Evolutionary conservation across 495 filamentous ascomycete species (phyloP).

Genomic region (Cudoniella acicularis): DNA sequence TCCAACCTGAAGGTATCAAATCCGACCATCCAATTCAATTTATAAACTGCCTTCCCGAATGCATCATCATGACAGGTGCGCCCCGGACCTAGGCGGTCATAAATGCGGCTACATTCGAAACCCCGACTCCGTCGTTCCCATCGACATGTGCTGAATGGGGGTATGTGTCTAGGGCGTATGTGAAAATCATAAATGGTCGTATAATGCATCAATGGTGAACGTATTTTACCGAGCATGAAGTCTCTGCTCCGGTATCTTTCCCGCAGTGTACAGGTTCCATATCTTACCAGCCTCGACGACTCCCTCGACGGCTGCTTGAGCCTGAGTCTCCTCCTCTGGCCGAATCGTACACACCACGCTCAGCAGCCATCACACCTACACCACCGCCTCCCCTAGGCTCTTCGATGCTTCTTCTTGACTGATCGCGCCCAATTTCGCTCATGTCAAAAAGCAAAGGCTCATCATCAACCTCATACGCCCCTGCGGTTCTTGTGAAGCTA

Average conservation of each 20-base stretch:
- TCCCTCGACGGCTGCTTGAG: slow-evolving; percentile 25
- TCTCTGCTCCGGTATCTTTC: not conserved
- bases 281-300: slow-evolving; percentile 20
- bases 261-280: not conserved
- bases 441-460: slow-evolving; percentile 84
- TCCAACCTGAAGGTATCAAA: slow-evolving; percentile 23
- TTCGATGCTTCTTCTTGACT: slow-evolving; percentile 69
- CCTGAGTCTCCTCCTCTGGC: slow-evolving; percentile 43
- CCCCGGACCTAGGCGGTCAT: not conserved
- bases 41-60: slow-evolving; percentile 7
- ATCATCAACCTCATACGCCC: slow-evolving; percentile 57
- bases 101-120: not conserved
- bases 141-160: not conserved
- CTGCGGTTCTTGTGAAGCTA: slow-evolving; percentile 32
- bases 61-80: not conserved
- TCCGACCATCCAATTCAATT: slow-evolving; percentile 23
- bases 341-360: slow-evolving; percentile 37
- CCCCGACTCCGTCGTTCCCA: slow-evolving; percentile 6
- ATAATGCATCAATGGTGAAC: slow-evolving; percentile 20
- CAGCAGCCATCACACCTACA: slow-evolving; percentile 23
- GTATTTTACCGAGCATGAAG: slow-evolving; percentile 5
- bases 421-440: slow-evolving; percentile 68
- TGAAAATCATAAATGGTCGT: slow-evolving; percentile 17
- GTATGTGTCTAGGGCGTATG: slow-evolving; percentile 9
- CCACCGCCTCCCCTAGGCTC: slow-evolving; percentile 54